A percentile compares a stretch with the other conserved stretches of the same genome.
Evolutionary conservation across 768 basidiomycete species (phyloP).

Genomic region (Chalciporus sphaerocephalus): DNA sequence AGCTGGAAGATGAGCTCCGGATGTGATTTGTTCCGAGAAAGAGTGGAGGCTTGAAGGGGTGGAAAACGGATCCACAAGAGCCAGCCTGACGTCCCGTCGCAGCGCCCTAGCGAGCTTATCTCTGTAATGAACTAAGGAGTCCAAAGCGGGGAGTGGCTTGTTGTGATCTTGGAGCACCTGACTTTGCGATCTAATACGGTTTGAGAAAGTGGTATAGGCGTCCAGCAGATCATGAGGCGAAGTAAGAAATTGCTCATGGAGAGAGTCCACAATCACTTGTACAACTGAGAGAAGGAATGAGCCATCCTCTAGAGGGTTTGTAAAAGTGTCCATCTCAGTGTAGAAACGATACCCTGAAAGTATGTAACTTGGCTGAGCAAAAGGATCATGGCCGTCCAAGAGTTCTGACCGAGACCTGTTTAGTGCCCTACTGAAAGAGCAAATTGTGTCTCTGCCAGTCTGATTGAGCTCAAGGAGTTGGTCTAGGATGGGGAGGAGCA

Average conservation of each 20-base stretch:
- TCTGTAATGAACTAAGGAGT: constrained; percentile 32
- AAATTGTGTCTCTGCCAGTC: too few species aligned
- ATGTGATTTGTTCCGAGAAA: constrained; percentile 2
- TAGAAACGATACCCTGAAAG: neutral
- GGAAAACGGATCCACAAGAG: constrained; percentile 34
- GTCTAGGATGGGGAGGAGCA: too few species aligned
- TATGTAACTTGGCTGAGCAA: neutral
- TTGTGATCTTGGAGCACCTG: constrained; percentile 4
- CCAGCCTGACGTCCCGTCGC: constrained; percentile 48
- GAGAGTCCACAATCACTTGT: constrained; percentile 44
- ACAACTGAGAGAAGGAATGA: constrained; percentile 40
- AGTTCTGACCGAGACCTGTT: neutral
- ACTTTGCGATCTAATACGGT: constrained; percentile 35
- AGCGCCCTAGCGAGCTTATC: constrained; percentile 39
- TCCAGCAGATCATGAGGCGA: constrained; percentile 55
- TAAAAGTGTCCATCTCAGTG: neutral
- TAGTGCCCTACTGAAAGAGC: neutral
- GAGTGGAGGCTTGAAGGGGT: constrained; percentile 6
- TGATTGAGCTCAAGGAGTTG: too few species aligned
- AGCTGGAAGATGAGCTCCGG: constrained; percentile 1
- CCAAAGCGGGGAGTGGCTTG: constrained; percentile 19
- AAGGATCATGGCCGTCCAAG: neutral
- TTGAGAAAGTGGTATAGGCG: constrained; percentile 52
- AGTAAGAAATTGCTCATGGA: constrained; percentile 36
- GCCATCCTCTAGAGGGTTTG: constrained; percentile 13